A percentile compares a stretch with the other conserved stretches of the same genome.
phyloP scores from a whole-genome alignment of 176 grass and related monocot genomes.

The Aegilops longissima region DNA sequence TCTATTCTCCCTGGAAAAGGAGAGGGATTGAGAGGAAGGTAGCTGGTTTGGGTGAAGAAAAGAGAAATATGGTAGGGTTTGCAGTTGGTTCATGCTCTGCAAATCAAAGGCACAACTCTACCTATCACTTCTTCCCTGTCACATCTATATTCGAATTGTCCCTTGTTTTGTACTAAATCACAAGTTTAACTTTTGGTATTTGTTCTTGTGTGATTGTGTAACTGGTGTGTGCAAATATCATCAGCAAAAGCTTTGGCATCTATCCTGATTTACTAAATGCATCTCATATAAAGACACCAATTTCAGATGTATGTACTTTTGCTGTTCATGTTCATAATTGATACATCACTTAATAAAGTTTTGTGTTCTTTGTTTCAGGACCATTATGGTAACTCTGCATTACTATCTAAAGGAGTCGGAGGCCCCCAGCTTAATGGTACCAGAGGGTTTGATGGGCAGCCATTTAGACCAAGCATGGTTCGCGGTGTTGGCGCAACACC shows the following conservation, averaged over 20 bases:
- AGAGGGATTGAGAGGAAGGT: neutral
- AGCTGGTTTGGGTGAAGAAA: neutral
- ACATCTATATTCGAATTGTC: neutral
- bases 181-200: neutral
- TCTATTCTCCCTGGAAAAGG: neutral
- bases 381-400: constrained; percentile 33
- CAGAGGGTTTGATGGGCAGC: constrained; percentile 25
- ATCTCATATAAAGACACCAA: neutral
- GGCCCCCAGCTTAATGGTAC: constrained; percentile 10
- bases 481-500: constrained; percentile 14
- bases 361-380: constrained; percentile 27
- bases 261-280: neutral
- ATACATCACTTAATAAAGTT: neutral
- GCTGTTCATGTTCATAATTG: neutral
- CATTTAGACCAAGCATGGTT: constrained; percentile 31
- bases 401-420: constrained; percentile 18
- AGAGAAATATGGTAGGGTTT: neutral
- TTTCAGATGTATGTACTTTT: neutral
- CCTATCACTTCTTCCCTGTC: neutral
- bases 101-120: neutral
- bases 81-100: neutral
- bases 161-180: neutral
- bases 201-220: neutral
- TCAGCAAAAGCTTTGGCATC: neutral
- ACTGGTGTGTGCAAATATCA: neutral